These are phyloP conservation scores for Solanum chacoense DNA, from an alignment of 305 asterid genomes.

Conservation along the genomic window DNA sequence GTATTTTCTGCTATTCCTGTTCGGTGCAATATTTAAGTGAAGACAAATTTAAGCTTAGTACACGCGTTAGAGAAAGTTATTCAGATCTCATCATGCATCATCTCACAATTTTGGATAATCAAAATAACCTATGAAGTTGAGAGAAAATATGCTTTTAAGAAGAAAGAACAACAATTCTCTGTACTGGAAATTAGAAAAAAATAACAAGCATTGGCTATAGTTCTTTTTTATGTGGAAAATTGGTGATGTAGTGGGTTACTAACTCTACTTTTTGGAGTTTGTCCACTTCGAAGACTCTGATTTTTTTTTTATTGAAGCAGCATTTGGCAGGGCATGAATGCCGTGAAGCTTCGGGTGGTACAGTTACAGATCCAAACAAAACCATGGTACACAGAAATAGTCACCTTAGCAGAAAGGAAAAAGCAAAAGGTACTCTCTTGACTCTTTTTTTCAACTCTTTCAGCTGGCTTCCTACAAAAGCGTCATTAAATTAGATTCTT, in stretches of 20 bases:
- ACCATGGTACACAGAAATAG: conserved; percentile 34
- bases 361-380: conserved; percentile 77
- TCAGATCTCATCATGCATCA: not conserved
- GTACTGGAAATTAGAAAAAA: not conserved
- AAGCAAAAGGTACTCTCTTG: conserved; percentile 52
- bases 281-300: conserved; percentile 35
- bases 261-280: not conserved
- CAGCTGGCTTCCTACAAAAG: conserved; percentile 6
- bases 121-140: not conserved
- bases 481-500: not conserved
- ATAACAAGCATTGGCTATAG: not conserved
- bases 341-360: conserved; percentile 55
- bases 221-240: not conserved
- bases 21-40: not conserved
- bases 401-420: conserved; percentile 50
- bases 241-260: not conserved
- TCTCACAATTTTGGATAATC: not conserved
- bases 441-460: not conserved
- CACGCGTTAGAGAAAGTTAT: not conserved
- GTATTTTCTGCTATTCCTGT: not conserved
- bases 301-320: conserved; percentile 55
- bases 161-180: not conserved
- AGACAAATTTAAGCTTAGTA: not conserved
- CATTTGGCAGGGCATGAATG: conserved; percentile 70
- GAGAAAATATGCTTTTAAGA: not conserved